Percentiles rank a stretch among this genome's conserved stretches.
Evolutionary conservation across 192 early-diverging fungal species (phyloP).

Genomic region (Chytriomyces sp.): DNA sequence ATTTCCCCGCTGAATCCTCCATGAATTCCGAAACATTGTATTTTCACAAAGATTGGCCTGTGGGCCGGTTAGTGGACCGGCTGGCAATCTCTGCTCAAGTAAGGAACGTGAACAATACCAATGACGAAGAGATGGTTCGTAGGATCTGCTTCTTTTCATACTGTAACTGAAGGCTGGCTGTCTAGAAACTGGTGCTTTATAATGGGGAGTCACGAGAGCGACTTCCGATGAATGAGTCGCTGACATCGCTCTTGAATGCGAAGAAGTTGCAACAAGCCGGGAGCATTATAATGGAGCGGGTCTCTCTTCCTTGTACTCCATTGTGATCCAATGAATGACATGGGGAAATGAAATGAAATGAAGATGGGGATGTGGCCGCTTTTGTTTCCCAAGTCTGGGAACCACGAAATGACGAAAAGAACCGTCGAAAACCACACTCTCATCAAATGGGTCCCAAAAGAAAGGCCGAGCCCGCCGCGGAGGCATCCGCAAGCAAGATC

Average conservation of each 20-base stretch:
- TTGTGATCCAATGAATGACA: too few species aligned
- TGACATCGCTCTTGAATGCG: neutral
- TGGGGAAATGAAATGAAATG: too few species aligned
- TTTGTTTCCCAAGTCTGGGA: too few species aligned
- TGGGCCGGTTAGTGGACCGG: constrained; percentile 24
- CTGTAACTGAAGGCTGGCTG: too few species aligned
- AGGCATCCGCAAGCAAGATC: neutral
- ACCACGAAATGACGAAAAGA: constrained; percentile 3
- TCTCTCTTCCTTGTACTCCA: neutral
- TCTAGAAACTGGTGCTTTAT: constrained; percentile 15
- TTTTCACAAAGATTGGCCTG: constrained; percentile 33
- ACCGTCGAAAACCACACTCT: too few species aligned
- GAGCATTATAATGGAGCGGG: constrained; percentile 7
- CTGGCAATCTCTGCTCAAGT: constrained; percentile 6
- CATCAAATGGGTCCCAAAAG: neutral
- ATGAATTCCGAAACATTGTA: constrained; percentile 2
- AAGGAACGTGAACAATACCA: constrained; percentile 14
- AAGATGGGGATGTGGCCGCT: too few species aligned
- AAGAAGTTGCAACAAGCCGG: constrained; percentile 2
- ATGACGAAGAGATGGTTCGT: constrained; percentile 6
- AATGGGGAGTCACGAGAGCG: neutral
- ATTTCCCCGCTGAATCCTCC: constrained; percentile 17
- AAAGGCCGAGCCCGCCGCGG: neutral
- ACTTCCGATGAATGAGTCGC: constrained; percentile 6
- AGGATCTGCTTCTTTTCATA: too few species aligned